Base-by-base conservation (phyloP, 2,329 filamentous ascomycete genomes). In the Alternaria alternata region DNA sequence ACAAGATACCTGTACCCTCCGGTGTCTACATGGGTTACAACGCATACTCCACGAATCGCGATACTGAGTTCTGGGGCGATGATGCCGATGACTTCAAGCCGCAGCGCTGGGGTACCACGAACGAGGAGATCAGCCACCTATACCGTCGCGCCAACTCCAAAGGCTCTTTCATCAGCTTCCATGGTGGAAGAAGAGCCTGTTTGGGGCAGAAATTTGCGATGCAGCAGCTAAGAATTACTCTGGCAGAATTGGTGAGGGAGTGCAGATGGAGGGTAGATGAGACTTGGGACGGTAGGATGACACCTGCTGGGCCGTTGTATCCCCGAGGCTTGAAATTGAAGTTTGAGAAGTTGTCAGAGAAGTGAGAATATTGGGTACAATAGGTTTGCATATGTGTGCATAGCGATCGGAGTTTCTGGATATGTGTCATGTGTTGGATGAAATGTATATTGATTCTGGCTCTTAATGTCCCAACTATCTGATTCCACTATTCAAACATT, bases 141-240 rank as follows among this genome's bases (percentile, higher is more conserved):
- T 81, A 77, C 52, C 72, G 80, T 11, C 73, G 73, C 16, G 75
- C 74, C 5, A 76, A 76, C 26, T 73, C 73, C 8, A 77, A 75
- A 49, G 79, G 75, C 18, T 74, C 77, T 26, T 81, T 81, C 59
- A 80, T 82, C 56, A 77, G 77, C 22, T 82, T 82, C 59, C 79
- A 82, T 48, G 79, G 80, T 11, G 79, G 79, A 5, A 69, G 72
- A 12, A 69, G 81, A 42, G 76, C 76, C 5, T 82, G 81, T 61
- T 63, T 82, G 28, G 81, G 81, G 0, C 77, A 81, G 66, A 73
- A 72, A 42, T 82, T 80, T 57, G 80, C 79, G 5, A 63, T 82
- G 69, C 32, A 36, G 32, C 32, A 36, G 32, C 32, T 36, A 38
- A 73, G 77, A 34, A 70, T 76, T 14, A 76, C 77, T 0, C 61